Evolutionary conservation across 345 rosid genomes (phyloP).

Genomic region (Eucalyptus cloeziana): DNA sequence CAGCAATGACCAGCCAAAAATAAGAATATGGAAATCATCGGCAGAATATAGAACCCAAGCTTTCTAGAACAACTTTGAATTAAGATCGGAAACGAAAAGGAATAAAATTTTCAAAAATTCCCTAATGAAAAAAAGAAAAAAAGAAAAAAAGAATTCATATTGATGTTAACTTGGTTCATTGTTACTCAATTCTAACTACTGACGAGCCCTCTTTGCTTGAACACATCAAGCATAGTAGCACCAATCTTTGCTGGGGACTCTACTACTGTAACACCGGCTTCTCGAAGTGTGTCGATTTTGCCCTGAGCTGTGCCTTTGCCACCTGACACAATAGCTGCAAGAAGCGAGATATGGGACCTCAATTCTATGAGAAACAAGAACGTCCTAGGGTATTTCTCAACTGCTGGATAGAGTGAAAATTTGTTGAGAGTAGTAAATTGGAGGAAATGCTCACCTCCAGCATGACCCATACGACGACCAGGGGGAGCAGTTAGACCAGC

Average conservation of each 20-base stretch:
- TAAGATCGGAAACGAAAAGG: neutral
- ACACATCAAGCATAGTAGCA: slow-evolving; percentile 58
- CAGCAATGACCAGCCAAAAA: neutral
- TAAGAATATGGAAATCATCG: neutral
- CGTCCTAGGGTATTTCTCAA: neutral
- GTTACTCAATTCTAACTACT: neutral
- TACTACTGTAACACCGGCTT: slow-evolving; percentile 85
- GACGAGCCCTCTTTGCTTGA: slow-evolving; percentile 68
- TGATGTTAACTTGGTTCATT: neutral
- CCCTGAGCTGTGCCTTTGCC: slow-evolving; percentile 98
- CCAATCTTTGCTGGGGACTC: slow-evolving; percentile 97
- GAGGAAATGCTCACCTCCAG: slow-evolving; percentile 57
- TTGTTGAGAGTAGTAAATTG: neutral
- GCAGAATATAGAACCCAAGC: neutral
- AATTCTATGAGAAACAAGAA: neutral
- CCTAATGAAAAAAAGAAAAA: neutral
- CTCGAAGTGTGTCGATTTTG: slow-evolving; percentile 71
- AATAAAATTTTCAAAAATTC: neutral
- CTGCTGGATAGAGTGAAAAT: neutral
- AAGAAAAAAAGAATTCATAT: neutral
- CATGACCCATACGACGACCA: slow-evolving; percentile 99
- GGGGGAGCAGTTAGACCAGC: slow-evolving; percentile 99
- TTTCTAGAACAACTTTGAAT: neutral
- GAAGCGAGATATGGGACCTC: neutral
- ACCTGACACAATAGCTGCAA: slow-evolving; percentile 84